These are phyloP conservation scores for Colletotrichum lupini DNA, from an alignment of 2,329 filamentous ascomycete species.

Conservation along the genomic window DNA sequence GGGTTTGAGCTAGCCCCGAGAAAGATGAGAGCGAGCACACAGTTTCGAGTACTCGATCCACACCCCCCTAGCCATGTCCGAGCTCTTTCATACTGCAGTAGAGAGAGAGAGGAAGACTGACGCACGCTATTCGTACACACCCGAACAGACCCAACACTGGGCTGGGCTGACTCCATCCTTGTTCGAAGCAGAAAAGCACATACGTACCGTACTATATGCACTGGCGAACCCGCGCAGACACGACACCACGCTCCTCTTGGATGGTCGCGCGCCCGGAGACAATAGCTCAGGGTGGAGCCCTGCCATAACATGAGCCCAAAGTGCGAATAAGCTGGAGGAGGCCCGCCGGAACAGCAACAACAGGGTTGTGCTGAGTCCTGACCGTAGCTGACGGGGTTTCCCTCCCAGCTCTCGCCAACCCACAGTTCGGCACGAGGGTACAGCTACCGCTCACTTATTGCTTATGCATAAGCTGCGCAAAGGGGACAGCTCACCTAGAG, in stretches of 20 bases:
- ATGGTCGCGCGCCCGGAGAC: conserved; percentile 12
- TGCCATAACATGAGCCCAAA: conserved; percentile 19
- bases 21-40: background rate
- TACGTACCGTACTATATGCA: background rate
- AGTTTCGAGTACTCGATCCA: background rate
- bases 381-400: conserved; percentile 10
- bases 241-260: conserved; percentile 1
- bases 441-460: background rate
- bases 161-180: background rate
- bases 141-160: conserved; percentile 5
- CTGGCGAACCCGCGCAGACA: background rate
- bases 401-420: background rate
- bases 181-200: background rate
- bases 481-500: background rate
- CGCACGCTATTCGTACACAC: background rate
- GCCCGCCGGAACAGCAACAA: background rate
- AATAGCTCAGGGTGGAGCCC: conserved; percentile 18
- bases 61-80: conserved; percentile 1
- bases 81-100: background rate
- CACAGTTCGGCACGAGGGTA: background rate
- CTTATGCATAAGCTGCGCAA: background rate
- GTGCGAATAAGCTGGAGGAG: conserved; percentile 23
- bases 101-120: background rate
- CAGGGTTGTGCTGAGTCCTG: conserved; percentile 25
- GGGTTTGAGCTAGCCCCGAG: conserved; percentile 11